Evolutionary conservation across 495 filamentous ascomycete species (phyloP).

Genomic region (Xylaria castorea): DNA sequence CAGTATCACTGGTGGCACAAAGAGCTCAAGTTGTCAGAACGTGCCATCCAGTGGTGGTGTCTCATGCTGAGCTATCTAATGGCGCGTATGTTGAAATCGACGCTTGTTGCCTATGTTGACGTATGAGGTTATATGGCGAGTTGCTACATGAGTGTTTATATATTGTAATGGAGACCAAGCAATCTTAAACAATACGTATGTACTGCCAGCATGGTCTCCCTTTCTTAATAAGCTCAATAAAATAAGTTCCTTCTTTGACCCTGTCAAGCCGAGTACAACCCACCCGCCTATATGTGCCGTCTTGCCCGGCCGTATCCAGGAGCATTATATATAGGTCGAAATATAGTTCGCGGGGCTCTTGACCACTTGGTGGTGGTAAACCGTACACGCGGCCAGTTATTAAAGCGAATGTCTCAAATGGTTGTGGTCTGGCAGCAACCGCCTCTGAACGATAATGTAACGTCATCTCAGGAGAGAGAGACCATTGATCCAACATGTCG

Average conservation of each 20-base stretch:
- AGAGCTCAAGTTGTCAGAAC: slow-evolving; percentile 48
- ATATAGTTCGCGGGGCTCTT: neutral
- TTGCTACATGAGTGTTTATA: neutral
- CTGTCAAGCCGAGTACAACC: neutral
- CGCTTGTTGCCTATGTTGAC: neutral
- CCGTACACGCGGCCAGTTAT: neutral
- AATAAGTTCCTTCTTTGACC: neutral
- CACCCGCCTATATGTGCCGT: neutral
- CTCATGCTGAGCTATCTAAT: slow-evolving; percentile 40
- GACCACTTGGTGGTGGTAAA: neutral
- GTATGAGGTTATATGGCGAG: neutral
- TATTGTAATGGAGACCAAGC: neutral
- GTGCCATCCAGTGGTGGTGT: slow-evolving; percentile 44
- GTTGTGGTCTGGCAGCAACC: neutral
- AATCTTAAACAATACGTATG: slow-evolving; percentile 16
- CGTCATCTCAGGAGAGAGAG: neutral
- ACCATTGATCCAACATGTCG: neutral
- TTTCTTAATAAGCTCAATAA: neutral
- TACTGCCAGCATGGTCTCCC: slow-evolving; percentile 18
- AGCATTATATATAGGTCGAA: slow-evolving; percentile 6
- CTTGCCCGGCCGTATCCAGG: neutral
- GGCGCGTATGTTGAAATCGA: neutral
- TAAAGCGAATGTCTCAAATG: slow-evolving; percentile 20
- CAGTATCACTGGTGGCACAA: slow-evolving; percentile 53
- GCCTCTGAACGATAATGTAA: neutral